A percentile compares a stretch with the other conserved stretches of the same genome.
These are phyloP conservation scores for Bruguiera gymnorhiza DNA, from an alignment of 345 rosid species.

Conservation along the genomic window DNA sequence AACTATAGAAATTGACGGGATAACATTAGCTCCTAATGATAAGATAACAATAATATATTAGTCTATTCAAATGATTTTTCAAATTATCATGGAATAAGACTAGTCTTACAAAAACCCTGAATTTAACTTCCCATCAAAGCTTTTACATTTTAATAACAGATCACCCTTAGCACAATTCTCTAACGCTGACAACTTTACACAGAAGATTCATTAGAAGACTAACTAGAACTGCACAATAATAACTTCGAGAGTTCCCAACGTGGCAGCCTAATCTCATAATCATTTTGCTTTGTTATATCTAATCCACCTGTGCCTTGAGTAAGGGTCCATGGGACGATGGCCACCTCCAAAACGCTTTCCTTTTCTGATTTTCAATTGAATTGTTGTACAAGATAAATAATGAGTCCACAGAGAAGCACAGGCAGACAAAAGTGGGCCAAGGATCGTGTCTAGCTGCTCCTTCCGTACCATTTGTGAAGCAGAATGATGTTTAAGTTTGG, in stretches of 20 bases:
- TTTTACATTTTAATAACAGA: no score
- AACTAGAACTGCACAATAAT: neutral
- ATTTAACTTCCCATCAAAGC: neutral
- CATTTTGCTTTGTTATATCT: neutral
- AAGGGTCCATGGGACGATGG: constrained; percentile 8
- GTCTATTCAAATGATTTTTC: no score
- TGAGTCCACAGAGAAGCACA: neutral
- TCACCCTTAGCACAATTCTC: no score
- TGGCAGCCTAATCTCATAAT: constrained; percentile 15
- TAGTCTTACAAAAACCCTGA: neutral
- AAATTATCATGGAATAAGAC: no score
- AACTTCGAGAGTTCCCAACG: neutral
- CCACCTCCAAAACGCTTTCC: no score
- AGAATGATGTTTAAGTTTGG: constrained; percentile 13
- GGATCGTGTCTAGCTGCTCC: neutral
- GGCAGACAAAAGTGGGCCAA: constrained; percentile 7
- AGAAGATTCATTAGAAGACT: neutral
- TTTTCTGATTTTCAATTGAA: neutral
- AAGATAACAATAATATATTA: no score
- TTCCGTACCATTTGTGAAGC: neutral
- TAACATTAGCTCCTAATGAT: no score
- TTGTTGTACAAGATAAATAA: constrained; percentile 30
- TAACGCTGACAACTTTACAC: no score
- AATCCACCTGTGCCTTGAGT: neutral
- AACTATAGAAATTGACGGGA: no score